These are phyloP conservation scores for Ogataea sp. DNA, from an alignment of 805 yeast genomes.

Conservation along the genomic window DNA sequence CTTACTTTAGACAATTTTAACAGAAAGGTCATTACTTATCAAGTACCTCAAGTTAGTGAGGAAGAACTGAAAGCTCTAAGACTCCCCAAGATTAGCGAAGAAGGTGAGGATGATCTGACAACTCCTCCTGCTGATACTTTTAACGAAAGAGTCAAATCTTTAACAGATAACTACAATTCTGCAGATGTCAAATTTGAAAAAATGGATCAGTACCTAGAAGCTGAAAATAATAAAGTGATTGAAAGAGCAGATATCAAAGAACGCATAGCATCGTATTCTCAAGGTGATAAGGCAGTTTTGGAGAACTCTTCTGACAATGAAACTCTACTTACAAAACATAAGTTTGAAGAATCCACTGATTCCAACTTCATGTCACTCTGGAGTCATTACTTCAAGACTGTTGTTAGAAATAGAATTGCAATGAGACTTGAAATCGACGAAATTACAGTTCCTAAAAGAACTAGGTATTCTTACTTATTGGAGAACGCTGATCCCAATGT, in stretches of 20 bases:
- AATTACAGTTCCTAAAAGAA: conserved; percentile 1
- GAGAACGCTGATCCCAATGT: conserved; percentile 3
- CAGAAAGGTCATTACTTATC: not conserved
- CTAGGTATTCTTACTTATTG: not conserved
- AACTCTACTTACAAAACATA: not conserved
- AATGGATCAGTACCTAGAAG: conserved; percentile 2
- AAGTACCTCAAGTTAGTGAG: not conserved
- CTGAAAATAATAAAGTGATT: not conserved
- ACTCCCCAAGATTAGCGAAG: not conserved
- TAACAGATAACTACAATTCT: not conserved
- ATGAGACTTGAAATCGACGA: conserved; percentile 19
- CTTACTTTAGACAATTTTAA: not conserved
- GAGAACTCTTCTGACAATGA: not conserved
- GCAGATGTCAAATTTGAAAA: not conserved
- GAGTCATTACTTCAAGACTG: conserved; percentile 19
- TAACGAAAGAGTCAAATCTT: not conserved
- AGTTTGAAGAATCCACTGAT: not conserved
- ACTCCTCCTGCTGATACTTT: not conserved
- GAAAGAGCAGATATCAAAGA: not conserved
- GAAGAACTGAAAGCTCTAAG: not conserved
- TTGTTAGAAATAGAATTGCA: conserved; percentile 18
- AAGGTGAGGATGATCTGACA: not conserved
- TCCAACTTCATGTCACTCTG: conserved; percentile 14
- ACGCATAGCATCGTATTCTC: too few relatives aligned
- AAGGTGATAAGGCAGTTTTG: not conserved